Conservation (phyloP, 352 stramenopile genomes). For the Aphanomyces astaci region DNA sequence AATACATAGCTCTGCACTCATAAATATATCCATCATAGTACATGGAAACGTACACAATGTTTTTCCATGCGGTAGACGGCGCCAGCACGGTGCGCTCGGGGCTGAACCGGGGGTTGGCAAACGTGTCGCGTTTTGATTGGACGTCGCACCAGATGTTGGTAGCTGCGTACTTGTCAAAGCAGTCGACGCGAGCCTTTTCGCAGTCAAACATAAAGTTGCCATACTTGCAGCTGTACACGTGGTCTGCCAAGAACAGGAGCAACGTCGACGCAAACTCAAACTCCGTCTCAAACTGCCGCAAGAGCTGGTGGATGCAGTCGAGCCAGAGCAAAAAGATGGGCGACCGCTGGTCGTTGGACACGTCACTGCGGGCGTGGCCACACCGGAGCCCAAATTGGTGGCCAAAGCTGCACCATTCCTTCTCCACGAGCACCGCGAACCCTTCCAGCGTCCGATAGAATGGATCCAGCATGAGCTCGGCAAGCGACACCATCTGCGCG, state of each 20-base stretch:
- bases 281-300: conserved; percentile 91
- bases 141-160: conserved; percentile 76
- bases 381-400: conserved; percentile 95
- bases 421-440: conserved; percentile 95
- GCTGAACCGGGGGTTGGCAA: conserved; percentile 59
- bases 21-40: neutral
- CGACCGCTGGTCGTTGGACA: conserved; percentile 89
- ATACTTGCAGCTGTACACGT: conserved; percentile 96
- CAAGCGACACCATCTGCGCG: conserved; percentile 91
- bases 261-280: conserved; percentile 96
- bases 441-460: conserved; percentile 96
- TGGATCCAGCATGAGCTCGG: conserved; percentile 96
- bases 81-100: conserved; percentile 44
- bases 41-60: conserved; percentile 63
- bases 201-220: conserved; percentile 98
- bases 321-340: conserved; percentile 98
- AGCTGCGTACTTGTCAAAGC: conserved; percentile 67
- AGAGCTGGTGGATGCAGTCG: conserved; percentile 97
- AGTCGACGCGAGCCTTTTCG: conserved; percentile 53
- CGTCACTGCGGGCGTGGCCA: conserved; percentile 88
- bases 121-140: conserved; percentile 58
- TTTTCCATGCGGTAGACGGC: conserved; percentile 76
- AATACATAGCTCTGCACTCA: neutral
- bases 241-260: conserved; percentile 91
- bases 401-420: conserved; percentile 98